These are phyloP conservation scores for Grosmannia penicillata DNA, from an alignment of 2,329 filamentous ascomycete species.

Conservation along the genomic window DNA sequence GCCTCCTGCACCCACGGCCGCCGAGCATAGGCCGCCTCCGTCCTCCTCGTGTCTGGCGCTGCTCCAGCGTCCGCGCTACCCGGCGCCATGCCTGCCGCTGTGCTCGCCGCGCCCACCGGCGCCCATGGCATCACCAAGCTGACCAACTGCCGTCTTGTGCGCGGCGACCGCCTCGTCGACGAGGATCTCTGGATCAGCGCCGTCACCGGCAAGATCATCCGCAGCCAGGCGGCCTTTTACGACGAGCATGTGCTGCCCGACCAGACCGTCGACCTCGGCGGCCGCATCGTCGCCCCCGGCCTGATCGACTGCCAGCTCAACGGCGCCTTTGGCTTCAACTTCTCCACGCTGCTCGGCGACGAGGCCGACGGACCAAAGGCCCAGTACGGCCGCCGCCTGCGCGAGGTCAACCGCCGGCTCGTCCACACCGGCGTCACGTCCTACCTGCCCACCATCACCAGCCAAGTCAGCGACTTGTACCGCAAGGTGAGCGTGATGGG, in stretches of 20 bases:
- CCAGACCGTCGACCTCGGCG: slow-evolving; percentile 61
- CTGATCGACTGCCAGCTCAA: slow-evolving; percentile 89
- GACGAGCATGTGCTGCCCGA: slow-evolving; percentile 56
- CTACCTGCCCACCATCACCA: slow-evolving; percentile 75
- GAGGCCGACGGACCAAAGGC: slow-evolving; percentile 21
- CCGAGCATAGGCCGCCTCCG: no score
- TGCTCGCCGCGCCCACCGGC: slow-evolving; percentile 18
- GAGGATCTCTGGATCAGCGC: slow-evolving; percentile 87
- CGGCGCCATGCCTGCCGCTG: slow-evolving; percentile 6
- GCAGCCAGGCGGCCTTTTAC: slow-evolving; percentile 53
- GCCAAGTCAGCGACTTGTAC: slow-evolving; percentile 68
- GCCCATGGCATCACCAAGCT: slow-evolving; percentile 60
- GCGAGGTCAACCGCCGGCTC: slow-evolving; percentile 54
- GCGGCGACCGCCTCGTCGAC: slow-evolving; percentile 49
- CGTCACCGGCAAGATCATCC: slow-evolving; percentile 64
- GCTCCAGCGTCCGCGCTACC: background rate
- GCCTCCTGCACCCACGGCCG: no score
- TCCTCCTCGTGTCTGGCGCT: no score
- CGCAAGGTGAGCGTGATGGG: slow-evolving; percentile 44
- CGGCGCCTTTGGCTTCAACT: slow-evolving; percentile 86
- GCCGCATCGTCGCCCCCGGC: slow-evolving; percentile 71
- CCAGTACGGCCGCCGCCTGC: slow-evolving; percentile 59
- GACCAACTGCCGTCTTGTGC: slow-evolving; percentile 71
- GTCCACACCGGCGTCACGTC: slow-evolving; percentile 73
- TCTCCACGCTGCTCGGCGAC: slow-evolving; percentile 61